Conservation (phyloP, 108 stramenopile species). For the Skeletonema grethae region DNA sequence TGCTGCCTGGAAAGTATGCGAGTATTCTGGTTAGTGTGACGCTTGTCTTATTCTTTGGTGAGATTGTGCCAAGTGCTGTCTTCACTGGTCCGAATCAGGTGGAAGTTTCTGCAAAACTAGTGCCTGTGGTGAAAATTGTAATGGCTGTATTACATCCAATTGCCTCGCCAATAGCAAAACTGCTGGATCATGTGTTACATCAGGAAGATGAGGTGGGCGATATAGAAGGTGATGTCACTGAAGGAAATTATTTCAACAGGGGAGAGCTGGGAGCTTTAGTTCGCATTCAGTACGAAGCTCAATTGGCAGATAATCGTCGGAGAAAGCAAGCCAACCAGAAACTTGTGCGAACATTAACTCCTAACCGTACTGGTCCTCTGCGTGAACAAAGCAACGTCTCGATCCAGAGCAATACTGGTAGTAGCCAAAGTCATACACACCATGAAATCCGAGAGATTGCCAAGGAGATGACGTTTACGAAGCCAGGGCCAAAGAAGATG, state of each 20-base stretch:
- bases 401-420: neutral
- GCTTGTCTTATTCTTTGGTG: conserved; percentile 85
- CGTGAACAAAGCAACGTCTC: neutral
- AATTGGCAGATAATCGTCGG: conserved; percentile 20
- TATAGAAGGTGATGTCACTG: conserved; percentile 36
- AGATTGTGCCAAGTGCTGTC: conserved; percentile 55
- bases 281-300: conserved; percentile 45
- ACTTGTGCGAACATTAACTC: conserved; percentile 1
- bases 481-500: neutral
- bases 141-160: conserved; percentile 83
- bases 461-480: conserved; percentile 16
- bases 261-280: conserved; percentile 38
- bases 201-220: conserved; percentile 54
- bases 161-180: conserved; percentile 84
- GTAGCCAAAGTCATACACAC: conserved; percentile 7
- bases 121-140: conserved; percentile 79
- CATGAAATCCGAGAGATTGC: conserved; percentile 11
- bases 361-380: neutral
- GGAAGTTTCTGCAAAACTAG: conserved; percentile 69
- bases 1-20: conserved; percentile 82
- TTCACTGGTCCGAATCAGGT: conserved; percentile 95
- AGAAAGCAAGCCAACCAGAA: conserved; percentile 19
- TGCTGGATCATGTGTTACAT: conserved; percentile 79
- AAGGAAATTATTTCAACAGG: conserved; percentile 43
- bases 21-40: conserved; percentile 88